Conservation (phyloP, 1,284 basidiomycete species). For the Leccinum subrobustum region DNA sequence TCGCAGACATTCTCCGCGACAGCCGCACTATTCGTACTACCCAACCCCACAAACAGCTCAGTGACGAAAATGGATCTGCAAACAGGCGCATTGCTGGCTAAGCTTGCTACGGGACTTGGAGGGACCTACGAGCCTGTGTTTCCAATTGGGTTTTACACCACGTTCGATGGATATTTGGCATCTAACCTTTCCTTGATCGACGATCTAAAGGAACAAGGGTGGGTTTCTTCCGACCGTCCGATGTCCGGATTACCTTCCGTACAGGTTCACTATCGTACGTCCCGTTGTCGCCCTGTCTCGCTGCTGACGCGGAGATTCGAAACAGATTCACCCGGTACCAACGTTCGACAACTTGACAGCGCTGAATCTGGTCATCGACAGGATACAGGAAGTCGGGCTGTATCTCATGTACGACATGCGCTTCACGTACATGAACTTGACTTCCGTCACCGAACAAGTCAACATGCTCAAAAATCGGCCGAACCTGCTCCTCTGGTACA, state of each 20-base stretch:
- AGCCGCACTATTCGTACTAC: conserved; percentile 54
- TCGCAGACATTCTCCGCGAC: conserved; percentile 49
- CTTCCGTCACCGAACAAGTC: conserved; percentile 63
- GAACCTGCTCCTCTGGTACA: conserved; percentile 76
- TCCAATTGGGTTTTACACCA: conserved; percentile 73
- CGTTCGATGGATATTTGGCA: conserved; percentile 55
- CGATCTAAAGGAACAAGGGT: conserved; percentile 53
- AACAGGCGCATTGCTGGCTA: conserved; percentile 65
- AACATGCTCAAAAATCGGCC: conserved; percentile 61
- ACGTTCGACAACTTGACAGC: conserved; percentile 57
- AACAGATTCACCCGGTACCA: conserved; percentile 64
- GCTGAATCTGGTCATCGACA: conserved; percentile 56
- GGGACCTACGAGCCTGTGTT: conserved; percentile 60
- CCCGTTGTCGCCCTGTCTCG: neutral
- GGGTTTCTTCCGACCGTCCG: neutral
- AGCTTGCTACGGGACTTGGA: conserved; percentile 46
- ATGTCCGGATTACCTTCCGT: neutral
- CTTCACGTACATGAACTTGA: conserved; percentile 59
- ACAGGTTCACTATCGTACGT: conserved; percentile 20
- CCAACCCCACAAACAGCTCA: conserved; percentile 49
- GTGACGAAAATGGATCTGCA: conserved; percentile 72
- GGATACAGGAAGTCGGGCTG: conserved; percentile 69
- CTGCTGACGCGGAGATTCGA: conserved; percentile 3
- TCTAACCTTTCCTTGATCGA: conserved; percentile 56
- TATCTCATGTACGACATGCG: conserved; percentile 82